A percentile compares a stretch with the other conserved stretches of the same genome.
phyloP scores from a whole-genome alignment of 768 basidiomycete species.

The Hortiboletus campestris region DNA sequence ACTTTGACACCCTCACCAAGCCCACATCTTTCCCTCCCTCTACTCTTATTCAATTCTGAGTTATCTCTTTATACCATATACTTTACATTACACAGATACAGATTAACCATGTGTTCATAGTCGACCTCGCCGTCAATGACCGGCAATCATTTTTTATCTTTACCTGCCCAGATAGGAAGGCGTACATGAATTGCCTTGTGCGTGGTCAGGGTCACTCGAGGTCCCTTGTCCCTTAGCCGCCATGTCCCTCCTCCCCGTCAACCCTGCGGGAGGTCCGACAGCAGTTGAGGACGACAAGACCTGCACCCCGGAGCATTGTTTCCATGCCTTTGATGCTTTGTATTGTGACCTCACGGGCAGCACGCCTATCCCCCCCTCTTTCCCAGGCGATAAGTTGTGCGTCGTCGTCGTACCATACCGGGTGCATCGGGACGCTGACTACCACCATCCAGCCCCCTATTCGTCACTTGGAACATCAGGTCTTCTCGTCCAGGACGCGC shows the following conservation, averaged over 20 bases:
- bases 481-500: slow-evolving; percentile 57
- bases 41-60: slow-evolving; percentile 34
- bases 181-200: background rate
- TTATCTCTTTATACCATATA: slow-evolving; percentile 43
- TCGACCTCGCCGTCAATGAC: slow-evolving; percentile 14
- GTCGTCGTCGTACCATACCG: slow-evolving; percentile 34
- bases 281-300: slow-evolving; percentile 41
- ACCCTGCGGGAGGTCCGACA: slow-evolving; percentile 42
- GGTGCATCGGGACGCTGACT: slow-evolving; percentile 3
- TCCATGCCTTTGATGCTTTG: slow-evolving; percentile 76
- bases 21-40: slow-evolving; percentile 12
- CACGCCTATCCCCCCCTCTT: slow-evolving; percentile 56
- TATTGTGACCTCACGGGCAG: slow-evolving; percentile 67
- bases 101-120: slow-evolving; percentile 38
- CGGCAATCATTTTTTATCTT: slow-evolving; percentile 5
- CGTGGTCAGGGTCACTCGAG: slow-evolving; percentile 1
- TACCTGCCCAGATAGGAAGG: slow-evolving; percentile 29
- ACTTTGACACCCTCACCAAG: slow-evolving; percentile 21
- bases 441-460: slow-evolving; percentile 57
- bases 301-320: slow-evolving; percentile 76
- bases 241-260: slow-evolving; percentile 58
- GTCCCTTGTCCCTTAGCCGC: slow-evolving; percentile 25
- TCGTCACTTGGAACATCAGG: slow-evolving; percentile 93
- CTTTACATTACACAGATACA: slow-evolving; percentile 37
- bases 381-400: slow-evolving; percentile 77